Conservation (phyloP, 2,329 filamentous ascomycete genomes). For the Fusarium nanum region DNA sequence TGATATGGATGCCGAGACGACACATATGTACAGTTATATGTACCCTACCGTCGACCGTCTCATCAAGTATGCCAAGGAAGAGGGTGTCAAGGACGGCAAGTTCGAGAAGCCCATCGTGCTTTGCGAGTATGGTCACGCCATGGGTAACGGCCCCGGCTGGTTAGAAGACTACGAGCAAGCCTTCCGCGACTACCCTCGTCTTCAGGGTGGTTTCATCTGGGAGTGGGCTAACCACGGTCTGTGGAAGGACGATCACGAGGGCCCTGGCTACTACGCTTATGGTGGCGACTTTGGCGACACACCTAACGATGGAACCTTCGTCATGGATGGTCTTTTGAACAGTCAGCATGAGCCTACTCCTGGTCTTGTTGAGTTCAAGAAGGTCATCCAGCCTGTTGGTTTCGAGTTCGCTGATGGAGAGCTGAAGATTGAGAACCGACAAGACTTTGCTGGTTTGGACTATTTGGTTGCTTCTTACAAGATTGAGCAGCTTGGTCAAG, state of each 20-base stretch:
- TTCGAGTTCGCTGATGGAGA: constrained; percentile 53
- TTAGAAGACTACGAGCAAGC: constrained; percentile 75
- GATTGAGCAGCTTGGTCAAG: constrained; percentile 56
- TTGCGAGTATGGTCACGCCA: constrained; percentile 71
- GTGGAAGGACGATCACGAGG: constrained; percentile 57
- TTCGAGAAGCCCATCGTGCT: constrained; percentile 69
- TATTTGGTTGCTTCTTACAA: constrained; percentile 58
- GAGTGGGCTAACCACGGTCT: constrained; percentile 74
- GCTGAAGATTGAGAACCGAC: constrained; percentile 60
- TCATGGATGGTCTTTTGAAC: constrained; percentile 69
- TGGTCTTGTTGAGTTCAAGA: constrained; percentile 67
- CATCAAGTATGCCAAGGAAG: constrained; percentile 57
- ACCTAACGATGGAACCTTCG: constrained; percentile 70
- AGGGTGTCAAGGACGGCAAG: constrained; percentile 57
- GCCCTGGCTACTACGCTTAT: constrained; percentile 67
- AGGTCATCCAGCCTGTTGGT: constrained; percentile 66
- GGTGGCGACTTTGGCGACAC: constrained; percentile 72
- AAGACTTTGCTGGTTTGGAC: constrained; percentile 60
- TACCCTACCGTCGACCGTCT: constrained; percentile 68
- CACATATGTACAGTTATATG: constrained; percentile 77
- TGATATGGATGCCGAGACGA: constrained; percentile 67
- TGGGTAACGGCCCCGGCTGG: constrained; percentile 80
- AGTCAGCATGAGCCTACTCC: constrained; percentile 67
- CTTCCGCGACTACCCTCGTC: constrained; percentile 68
- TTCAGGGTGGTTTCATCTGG: constrained; percentile 77